Base-by-base conservation (phyloP, 2,329 filamentous ascomycete genomes). In the Thelonectria olida region DNA sequence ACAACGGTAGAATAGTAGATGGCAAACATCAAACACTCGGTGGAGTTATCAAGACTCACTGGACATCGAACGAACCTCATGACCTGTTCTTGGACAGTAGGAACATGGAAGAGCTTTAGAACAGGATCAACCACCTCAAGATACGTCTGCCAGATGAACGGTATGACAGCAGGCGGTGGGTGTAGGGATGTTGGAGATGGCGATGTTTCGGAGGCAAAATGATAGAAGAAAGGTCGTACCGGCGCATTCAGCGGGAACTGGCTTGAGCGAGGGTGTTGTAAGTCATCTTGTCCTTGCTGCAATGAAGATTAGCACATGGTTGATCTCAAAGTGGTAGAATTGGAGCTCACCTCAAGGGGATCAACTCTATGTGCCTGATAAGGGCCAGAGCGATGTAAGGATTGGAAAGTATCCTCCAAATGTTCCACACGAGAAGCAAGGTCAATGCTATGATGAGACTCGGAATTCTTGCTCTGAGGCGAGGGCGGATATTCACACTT, bases 121-220 rank as follows among this genome's bases (percentile, higher is more conserved):
- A 67, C 45, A 4, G 63, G 62, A 28, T 67, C 51, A 6, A 67
- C 52, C 4, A 51, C 58, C 17, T 61, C 59, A 12, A 67, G 52
- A 51, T 62, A 65, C 13, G 25, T 53, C 17, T 64, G 42, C 64
- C 64, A 66, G 6, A 64, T 45, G 17, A 53, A 44, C 7, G 41
- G 12, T 10, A 66, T 54, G 5, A 2, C 25, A 17, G 47, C 17
- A 13, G 54, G 22, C 23, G 41, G 19, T 2, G 63, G 61, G 17
- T 62, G 57, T 45, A 45, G 23, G 6, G 34, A 36, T 36, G 38
- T 15, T 15, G 44, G 48, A 20, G 44, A 10, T 2, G 28, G 13
- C 5, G 34, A n/a, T 9, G 13, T 4, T 5, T 12, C n/a, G 10
- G 7, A 10, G 20, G 12, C 25, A 23, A 55, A 55, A n/a, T 27